phyloP scores from a whole-genome alignment of 106 monocot genomes.

The Agapanthus africanus region DNA sequence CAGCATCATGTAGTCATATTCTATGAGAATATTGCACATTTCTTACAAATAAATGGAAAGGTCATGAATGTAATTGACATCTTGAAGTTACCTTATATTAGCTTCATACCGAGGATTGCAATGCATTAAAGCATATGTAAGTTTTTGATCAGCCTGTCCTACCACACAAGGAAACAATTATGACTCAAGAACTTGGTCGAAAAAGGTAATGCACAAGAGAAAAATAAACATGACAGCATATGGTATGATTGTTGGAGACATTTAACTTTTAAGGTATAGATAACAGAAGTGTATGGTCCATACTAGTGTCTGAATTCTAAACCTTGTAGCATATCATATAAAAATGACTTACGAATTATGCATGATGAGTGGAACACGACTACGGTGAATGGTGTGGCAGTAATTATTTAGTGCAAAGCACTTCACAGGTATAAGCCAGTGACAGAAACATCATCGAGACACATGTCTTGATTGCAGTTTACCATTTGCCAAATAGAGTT shows the following conservation, averaged over 20 bases:
- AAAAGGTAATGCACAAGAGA: conserved; percentile 1
- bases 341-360: not conserved
- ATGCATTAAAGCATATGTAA: conserved; percentile 67
- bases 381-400: too few relatives aligned
- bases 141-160: conserved; percentile 82
- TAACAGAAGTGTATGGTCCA: not conserved
- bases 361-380: too few relatives aligned
- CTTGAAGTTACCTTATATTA: conserved; percentile 56
- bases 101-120: conserved; percentile 44
- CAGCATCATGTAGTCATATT: too few relatives aligned
- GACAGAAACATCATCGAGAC: too few relatives aligned
- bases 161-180: conserved; percentile 13
- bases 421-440: too few relatives aligned
- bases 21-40: too few relatives aligned
- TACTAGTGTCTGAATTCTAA: not conserved
- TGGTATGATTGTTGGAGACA: too few relatives aligned
- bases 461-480: too few relatives aligned
- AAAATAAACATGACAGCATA: too few relatives aligned
- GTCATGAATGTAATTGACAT: not conserved
- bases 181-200: not conserved
- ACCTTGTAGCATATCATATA: not conserved
- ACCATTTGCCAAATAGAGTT: too few relatives aligned
- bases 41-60: too few relatives aligned
- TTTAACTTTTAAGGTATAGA: not conserved
- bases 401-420: too few relatives aligned